Percentiles rank a stretch among this genome's conserved stretches.
These are phyloP conservation scores for Trichomonascaceae sp. DNA, from an alignment of 1,139 yeast genomes.

Conservation along the genomic window DNA sequence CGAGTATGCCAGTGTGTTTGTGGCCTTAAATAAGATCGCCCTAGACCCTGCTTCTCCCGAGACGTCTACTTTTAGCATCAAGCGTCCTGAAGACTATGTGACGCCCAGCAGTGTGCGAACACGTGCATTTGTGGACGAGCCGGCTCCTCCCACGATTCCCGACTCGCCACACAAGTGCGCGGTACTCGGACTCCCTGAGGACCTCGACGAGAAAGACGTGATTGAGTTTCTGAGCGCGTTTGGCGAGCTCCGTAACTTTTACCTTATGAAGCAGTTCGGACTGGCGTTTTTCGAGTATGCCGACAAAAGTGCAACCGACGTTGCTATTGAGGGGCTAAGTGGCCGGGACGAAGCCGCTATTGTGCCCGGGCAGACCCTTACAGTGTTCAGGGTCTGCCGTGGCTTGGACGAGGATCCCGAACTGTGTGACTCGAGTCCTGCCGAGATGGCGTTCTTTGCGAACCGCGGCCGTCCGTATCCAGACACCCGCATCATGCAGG, in stretches of 20 bases:
- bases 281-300: slow-evolving; percentile 32
- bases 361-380: slow-evolving; percentile 21
- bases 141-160: slow-evolving; percentile 11
- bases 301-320: slow-evolving; percentile 17
- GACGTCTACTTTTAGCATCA: slow-evolving; percentile 22
- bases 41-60: slow-evolving; percentile 19
- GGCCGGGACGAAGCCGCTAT: too few relatives aligned
- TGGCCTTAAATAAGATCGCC: slow-evolving; percentile 32
- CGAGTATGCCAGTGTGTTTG: slow-evolving; percentile 46
- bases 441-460: slow-evolving; percentile 13
- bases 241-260: slow-evolving; percentile 26
- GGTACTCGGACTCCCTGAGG: slow-evolving; percentile 30
- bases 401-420: slow-evolving; percentile 21
- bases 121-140: slow-evolving; percentile 19
- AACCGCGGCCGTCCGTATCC: slow-evolving; percentile 6
- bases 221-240: slow-evolving; percentile 26
- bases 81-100: slow-evolving; percentile 55
- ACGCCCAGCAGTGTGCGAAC: slow-evolving; percentile 20
- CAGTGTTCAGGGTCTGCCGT: slow-evolving; percentile 24
- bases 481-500: slow-evolving; percentile 41
- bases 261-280: slow-evolving; percentile 30
- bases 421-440: slow-evolving; percentile 15
- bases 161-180: slow-evolving; percentile 27
- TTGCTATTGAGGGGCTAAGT: slow-evolving; percentile 20
- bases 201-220: slow-evolving; percentile 27